phyloP scores from a whole-genome alignment of 2,329 filamentous ascomycete species.

The Talaromyces sp. region DNA sequence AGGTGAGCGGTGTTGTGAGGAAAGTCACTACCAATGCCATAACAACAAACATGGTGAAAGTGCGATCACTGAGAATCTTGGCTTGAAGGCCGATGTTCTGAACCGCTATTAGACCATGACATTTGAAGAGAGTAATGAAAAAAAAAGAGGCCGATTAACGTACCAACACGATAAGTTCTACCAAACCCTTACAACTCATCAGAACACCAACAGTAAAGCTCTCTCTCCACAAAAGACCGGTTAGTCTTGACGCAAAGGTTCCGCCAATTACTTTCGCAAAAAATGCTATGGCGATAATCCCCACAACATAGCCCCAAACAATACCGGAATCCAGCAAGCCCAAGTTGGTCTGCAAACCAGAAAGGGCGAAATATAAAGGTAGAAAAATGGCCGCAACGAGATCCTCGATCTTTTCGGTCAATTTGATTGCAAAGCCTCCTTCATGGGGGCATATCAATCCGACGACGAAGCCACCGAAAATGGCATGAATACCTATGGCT shows the following conservation, averaged over 20 bases:
- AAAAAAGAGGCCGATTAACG: slow-evolving; percentile 23
- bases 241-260: slow-evolving; percentile 68
- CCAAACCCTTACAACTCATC: slow-evolving; percentile 96
- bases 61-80: slow-evolving; percentile 70
- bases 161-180: slow-evolving; percentile 90
- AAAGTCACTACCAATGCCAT: slow-evolving; percentile 90
- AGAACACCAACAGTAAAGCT: slow-evolving; percentile 80
- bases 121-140: background rate
- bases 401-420: slow-evolving; percentile 94
- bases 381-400: slow-evolving; percentile 77
- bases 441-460: slow-evolving; percentile 88
- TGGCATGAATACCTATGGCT: slow-evolving; percentile 87
- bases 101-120: background rate
- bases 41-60: slow-evolving; percentile 91
- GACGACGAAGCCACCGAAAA: slow-evolving; percentile 88
- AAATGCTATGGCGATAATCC: slow-evolving; percentile 75
- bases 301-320: slow-evolving; percentile 86
- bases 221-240: slow-evolving; percentile 83
- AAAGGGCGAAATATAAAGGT: slow-evolving; percentile 89
- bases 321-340: slow-evolving; percentile 75
- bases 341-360: slow-evolving; percentile 81
- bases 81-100: slow-evolving; percentile 78
- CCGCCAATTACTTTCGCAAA: slow-evolving; percentile 79
- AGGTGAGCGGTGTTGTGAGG: slow-evolving; percentile 70
- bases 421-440: slow-evolving; percentile 80